phyloP scores from a whole-genome alignment of 2,329 filamentous ascomycete genomes.

The Cladosporium austrohemisphaericum region DNA sequence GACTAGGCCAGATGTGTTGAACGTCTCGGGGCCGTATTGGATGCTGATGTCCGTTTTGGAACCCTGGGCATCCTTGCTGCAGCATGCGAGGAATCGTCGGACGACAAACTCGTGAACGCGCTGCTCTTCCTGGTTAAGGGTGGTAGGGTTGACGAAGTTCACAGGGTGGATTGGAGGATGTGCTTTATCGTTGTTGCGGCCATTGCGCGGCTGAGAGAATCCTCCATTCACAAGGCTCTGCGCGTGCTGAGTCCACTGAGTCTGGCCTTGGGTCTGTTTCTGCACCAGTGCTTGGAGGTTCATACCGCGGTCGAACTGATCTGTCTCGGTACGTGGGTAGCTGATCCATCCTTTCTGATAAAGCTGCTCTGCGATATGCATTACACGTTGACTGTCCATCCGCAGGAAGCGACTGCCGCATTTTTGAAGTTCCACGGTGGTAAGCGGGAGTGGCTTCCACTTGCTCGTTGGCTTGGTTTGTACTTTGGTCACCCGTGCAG shows the following conservation, averaged over 20 bases:
- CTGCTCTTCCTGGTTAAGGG: slow-evolving; percentile 59
- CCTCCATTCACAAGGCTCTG: slow-evolving; percentile 68
- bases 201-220: slow-evolving; percentile 77
- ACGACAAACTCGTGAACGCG: slow-evolving; percentile 90
- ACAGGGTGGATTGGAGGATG: slow-evolving; percentile 97
- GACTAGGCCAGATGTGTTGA: slow-evolving; percentile 76
- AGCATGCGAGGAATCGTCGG: slow-evolving; percentile 89
- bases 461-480: slow-evolving; percentile 89
- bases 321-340: slow-evolving; percentile 95
- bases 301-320: slow-evolving; percentile 89
- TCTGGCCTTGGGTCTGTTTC: slow-evolving; percentile 72
- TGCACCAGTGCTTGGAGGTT: slow-evolving; percentile 74
- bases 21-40: slow-evolving; percentile 75
- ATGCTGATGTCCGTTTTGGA: slow-evolving; percentile 82
- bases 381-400: slow-evolving; percentile 88
- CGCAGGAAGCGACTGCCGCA: slow-evolving; percentile 83
- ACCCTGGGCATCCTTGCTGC: slow-evolving; percentile 88
- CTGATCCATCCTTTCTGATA: slow-evolving; percentile 97
- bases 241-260: slow-evolving; percentile 75
- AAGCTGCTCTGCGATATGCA: slow-evolving; percentile 78
- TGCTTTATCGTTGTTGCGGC: slow-evolving; percentile 89
- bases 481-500: slow-evolving; percentile 77
- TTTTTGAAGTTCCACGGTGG: slow-evolving; percentile 94
- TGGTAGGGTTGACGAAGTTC: slow-evolving; percentile 65
- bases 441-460: slow-evolving; percentile 89